These are phyloP conservation scores for Metrosideros polymorpha DNA, from an alignment of 441 rosid species.

Conservation along the genomic window DNA sequence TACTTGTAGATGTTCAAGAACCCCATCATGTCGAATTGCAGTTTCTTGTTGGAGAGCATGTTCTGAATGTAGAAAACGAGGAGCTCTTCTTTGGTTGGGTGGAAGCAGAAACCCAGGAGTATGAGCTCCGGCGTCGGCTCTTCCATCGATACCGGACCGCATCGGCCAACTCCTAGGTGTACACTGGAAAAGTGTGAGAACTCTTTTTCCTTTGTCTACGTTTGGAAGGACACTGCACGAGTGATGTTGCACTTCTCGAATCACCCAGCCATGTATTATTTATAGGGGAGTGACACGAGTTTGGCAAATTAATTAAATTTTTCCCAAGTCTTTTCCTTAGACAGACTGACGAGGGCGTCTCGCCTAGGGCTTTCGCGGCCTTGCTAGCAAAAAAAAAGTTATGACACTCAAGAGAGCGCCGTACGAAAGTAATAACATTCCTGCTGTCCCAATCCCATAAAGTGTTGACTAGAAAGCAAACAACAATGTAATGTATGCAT, in stretches of 20 bases:
- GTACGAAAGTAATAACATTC: too few species aligned
- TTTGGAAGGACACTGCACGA: background rate
- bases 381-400: too few species aligned
- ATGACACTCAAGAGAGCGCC: too few species aligned
- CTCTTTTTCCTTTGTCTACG: background rate
- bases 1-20: constrained; percentile 68
- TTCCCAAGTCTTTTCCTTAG: too few species aligned
- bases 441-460: too few species aligned
- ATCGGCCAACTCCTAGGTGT: background rate
- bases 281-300: background rate
- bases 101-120: constrained; percentile 94
- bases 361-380: too few species aligned
- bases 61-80: constrained; percentile 79
- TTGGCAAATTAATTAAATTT: background rate
- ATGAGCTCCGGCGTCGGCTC: constrained; percentile 25
- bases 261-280: background rate
- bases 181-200: background rate
- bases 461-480: too few species aligned
- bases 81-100: constrained; percentile 89
- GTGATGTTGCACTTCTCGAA: background rate
- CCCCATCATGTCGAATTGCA: constrained; percentile 47
- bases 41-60: constrained; percentile 43
- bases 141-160: constrained; percentile 5
- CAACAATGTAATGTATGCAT: too few species aligned
- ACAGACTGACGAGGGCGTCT: too few species aligned